Percentiles rank a stretch among this genome's conserved stretches.
Evolutionary conservation across 176 grass and related monocot species (phyloP).

Genomic region (Paspalum notatum): DNA sequence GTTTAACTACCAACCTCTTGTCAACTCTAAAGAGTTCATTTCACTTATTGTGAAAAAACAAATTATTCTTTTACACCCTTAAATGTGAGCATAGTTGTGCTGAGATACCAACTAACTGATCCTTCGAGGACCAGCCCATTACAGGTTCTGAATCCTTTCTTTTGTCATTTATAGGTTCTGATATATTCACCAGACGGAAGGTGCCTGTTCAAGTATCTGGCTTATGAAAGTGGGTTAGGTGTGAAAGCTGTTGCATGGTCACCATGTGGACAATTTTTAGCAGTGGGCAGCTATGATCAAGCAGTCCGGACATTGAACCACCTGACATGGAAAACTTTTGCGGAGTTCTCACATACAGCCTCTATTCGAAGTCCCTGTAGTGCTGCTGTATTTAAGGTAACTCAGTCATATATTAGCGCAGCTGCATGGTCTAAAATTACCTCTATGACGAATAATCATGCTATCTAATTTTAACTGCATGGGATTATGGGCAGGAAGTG

Average conservation of each 20-base stretch:
- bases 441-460: conserved; percentile 19
- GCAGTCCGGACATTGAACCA: conserved; percentile 80
- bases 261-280: conserved; percentile 87
- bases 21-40: conserved; percentile 23
- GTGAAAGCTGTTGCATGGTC: conserved; percentile 98
- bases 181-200: conserved; percentile 97
- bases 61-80: neutral
- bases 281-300: conserved; percentile 98
- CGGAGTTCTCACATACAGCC: conserved; percentile 74
- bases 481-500: conserved; percentile 66
- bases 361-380: conserved; percentile 72
- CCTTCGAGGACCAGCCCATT: conserved; percentile 27
- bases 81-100: conserved; percentile 14
- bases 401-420: conserved; percentile 12
- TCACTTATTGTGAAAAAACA: neutral
- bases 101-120: conserved; percentile 15
- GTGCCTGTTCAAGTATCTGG: conserved; percentile 87
- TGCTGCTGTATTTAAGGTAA: conserved; percentile 84
- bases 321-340: conserved; percentile 98
- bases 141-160: conserved; percentile 60
- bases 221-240: conserved; percentile 92
- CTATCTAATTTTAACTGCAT: conserved; percentile 31
- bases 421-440: conserved; percentile 3
- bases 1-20: conserved; percentile 5
- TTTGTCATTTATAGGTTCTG: conserved; percentile 60